Evolutionary conservation across 768 basidiomycete species (phyloP).

Genomic region (Lyophyllum semitale): DNA sequence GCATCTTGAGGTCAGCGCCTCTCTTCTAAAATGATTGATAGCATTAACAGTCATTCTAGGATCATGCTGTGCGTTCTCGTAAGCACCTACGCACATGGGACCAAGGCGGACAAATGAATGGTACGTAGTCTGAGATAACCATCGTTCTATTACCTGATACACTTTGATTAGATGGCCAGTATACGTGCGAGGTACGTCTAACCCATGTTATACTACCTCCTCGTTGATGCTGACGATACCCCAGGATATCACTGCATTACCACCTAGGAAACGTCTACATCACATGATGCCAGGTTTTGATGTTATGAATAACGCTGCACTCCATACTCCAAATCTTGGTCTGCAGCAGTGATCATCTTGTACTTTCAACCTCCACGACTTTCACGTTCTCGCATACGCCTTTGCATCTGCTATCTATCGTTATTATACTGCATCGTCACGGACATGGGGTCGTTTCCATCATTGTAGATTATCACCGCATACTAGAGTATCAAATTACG

Average conservation of each 20-base stretch:
- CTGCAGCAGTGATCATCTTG: constrained; percentile 46
- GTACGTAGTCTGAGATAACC: constrained; percentile 25
- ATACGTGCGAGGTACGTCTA: constrained; percentile 46
- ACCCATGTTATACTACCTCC: constrained; percentile 16
- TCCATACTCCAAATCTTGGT: constrained; percentile 59
- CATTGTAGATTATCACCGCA: neutral
- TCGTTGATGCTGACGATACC: constrained; percentile 18
- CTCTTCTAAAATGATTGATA: neutral
- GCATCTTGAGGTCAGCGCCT: constrained; percentile 44
- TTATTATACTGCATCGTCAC: constrained; percentile 11
- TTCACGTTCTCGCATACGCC: neutral
- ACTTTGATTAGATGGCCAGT: constrained; percentile 37
- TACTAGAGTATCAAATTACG: constrained; percentile 8
- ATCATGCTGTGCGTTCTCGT: constrained; percentile 42
- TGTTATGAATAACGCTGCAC: constrained; percentile 50
- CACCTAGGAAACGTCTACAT: constrained; percentile 66
- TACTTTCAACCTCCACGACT: neutral
- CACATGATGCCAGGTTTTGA: constrained; percentile 65
- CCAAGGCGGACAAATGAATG: constrained; percentile 46
- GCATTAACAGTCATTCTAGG: constrained; percentile 26
- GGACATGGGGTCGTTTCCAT: constrained; percentile 6
- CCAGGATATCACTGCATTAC: constrained; percentile 53
- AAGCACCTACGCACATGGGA: constrained; percentile 71
- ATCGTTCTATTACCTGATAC: constrained; percentile 5
- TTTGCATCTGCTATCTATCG: constrained; percentile 12